Evolutionary conservation across 2,329 filamentous ascomycete species (phyloP), one percentile per base, ranked within the genome.

Genomic region (Microdochium nivale): DNA sequence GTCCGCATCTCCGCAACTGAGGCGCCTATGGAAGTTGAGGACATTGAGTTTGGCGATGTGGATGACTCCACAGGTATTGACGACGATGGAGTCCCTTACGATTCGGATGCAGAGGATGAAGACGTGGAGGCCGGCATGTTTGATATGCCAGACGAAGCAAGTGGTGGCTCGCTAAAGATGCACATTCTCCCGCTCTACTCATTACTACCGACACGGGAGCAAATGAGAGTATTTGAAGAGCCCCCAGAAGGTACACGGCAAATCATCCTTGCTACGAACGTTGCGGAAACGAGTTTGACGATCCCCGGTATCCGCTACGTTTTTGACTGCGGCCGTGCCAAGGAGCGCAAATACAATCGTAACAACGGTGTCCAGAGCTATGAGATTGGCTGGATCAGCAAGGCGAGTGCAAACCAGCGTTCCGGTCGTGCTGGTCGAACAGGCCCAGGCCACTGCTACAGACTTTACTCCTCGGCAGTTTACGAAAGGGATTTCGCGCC

Each of bases 261-360:
- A 24, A 88, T 99, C 49, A 87, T 99, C 3, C 72, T 99, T 40
- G 90, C 94, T 0, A 99, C 94, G 44, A 99, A 99, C 67, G 90
- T 99, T 46, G 94, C 94, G 0, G 94, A 99, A 69, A 99, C 94
- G 0, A 95, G 88, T 80, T 78, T 99, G 65, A 99, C 94, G 1
- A 99, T 99, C 52, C 92, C 94, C 0, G 91, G 90, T 1, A 91
- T 95, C 55, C 83, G 89, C 54, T 99, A 96, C 63, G 94, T 99
- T 9, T 96, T 99, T 56, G 92, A 97, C 67, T 91, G 88, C 58
- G 94, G 94, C 32, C 80, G 95, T 49, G 87, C 88, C 33, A 99
- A 99, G 67, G 91, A 96, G 67, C 86, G 92, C 56, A 87, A 86
- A 53, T 97, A 94, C 62, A 88, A 97, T 64, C 78, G 82, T n/a